phyloP scores from a whole-genome alignment of 257 asterid genomes.

The Penstemon barbatus region DNA sequence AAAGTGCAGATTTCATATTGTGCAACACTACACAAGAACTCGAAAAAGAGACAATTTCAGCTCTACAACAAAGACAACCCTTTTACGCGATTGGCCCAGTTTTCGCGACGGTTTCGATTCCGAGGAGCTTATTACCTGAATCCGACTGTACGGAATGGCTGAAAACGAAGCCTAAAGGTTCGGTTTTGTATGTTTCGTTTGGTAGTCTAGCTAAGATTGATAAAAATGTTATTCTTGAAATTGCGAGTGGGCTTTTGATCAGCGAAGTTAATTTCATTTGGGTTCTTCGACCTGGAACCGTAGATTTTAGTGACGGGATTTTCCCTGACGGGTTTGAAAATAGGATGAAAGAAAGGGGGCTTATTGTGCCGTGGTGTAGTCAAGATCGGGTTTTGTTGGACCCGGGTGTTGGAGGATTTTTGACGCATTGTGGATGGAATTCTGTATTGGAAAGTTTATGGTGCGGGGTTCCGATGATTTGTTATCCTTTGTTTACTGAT shows the following conservation, averaged over 20 bases:
- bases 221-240: slow-evolving; percentile 38
- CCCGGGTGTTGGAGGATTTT: slow-evolving; percentile 59
- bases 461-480: slow-evolving; percentile 59
- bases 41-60: slow-evolving; percentile 43
- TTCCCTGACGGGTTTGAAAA: slow-evolving; percentile 50
- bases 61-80: slow-evolving; percentile 41
- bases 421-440: slow-evolving; percentile 86
- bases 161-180: slow-evolving; percentile 37
- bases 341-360: slow-evolving; percentile 33
- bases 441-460: slow-evolving; percentile 61
- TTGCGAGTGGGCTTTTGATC: slow-evolving; percentile 52
- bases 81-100: slow-evolving; percentile 60
- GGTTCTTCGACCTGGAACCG: slow-evolving; percentile 43
- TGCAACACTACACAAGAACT: slow-evolving; percentile 64
- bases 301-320: slow-evolving; percentile 27
- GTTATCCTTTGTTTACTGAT: slow-evolving; percentile 57
- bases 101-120: slow-evolving; percentile 35
- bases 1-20: slow-evolving; percentile 49
- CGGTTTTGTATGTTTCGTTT: slow-evolving; percentile 68
- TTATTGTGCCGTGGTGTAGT: slow-evolving; percentile 68
- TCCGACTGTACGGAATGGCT: slow-evolving; percentile 55
- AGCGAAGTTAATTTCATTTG: slow-evolving; percentile 54
- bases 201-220: slow-evolving; percentile 57
- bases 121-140: slow-evolving; percentile 52
- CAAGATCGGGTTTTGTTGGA: slow-evolving; percentile 49